A percentile compares a stretch with the other conserved stretches of the same genome.
Conservation (phyloP, 2,329 filamentous ascomycete species). For the Sporothrix brasiliensis region DNA sequence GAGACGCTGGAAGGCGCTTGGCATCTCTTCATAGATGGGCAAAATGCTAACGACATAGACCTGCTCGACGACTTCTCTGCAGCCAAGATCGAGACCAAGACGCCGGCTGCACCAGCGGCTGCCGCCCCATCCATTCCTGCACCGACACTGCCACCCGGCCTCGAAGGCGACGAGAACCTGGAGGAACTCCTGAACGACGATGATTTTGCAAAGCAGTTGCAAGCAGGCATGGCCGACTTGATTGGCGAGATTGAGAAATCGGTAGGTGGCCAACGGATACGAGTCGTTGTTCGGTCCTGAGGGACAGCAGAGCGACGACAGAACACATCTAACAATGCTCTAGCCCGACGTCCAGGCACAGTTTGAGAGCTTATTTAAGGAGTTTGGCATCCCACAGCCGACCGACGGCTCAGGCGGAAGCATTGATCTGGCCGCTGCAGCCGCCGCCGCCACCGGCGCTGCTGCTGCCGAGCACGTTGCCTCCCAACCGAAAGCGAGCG, state of each 20-base stretch:
- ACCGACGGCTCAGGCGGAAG: conserved; percentile 31
- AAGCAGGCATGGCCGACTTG: conserved; percentile 84
- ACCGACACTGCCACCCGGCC: conserved; percentile 30
- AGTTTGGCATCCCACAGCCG: conserved; percentile 53
- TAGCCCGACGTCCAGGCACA: conserved; percentile 75
- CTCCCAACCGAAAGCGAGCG: conserved; percentile 26
- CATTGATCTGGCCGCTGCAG: conserved; percentile 38
- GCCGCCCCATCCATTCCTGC: conserved; percentile 36
- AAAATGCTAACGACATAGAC: conserved; percentile 54
- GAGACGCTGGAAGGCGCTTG: not conserved
- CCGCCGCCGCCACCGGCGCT: conserved; percentile 38
- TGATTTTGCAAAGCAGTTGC: conserved; percentile 82
- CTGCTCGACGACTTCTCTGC: conserved; percentile 89
- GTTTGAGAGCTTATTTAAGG: conserved; percentile 76
- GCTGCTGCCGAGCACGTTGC: conserved; percentile 35
- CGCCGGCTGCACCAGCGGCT: conserved; percentile 39
- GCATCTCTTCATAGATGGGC: too few species aligned
- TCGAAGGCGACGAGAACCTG: conserved; percentile 39
- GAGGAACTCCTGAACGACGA: conserved; percentile 64
- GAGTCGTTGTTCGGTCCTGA: not conserved
- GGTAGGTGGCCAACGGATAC: conserved; percentile 47
- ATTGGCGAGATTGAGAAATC: conserved; percentile 70
- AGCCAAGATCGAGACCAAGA: conserved; percentile 58
- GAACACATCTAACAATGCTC: not conserved
- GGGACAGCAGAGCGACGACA: too few species aligned